Evolutionary conservation across 805 yeast genomes (phyloP), one percentile per base, ranked within the genome.

Genomic region (Candida berthetii): DNA sequence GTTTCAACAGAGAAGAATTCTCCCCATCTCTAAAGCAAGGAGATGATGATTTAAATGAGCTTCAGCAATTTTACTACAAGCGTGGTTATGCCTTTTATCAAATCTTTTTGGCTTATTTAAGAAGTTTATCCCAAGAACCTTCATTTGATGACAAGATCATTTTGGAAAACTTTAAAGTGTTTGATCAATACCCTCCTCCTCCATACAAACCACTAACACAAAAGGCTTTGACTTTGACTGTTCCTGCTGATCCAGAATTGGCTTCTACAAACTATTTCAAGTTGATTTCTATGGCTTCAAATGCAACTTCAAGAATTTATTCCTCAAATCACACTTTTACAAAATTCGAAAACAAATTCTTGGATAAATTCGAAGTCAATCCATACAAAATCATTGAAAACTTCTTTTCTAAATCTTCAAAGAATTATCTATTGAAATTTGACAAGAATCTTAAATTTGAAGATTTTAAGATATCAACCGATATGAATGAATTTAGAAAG

Each of bases 291-390:
- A 61, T 48, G 50, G 67, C 58, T 56, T 71, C 60, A 41, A 60
- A 55, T 43, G 60, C 66, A 42, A 61, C 54, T 44, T 58, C 58
- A 34, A 54, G 57, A 57, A 55, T 48, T 24, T 60, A 54, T 47
- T 58, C 59, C 13, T 58, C 58, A 18, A 55, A 53, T 48, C 62
- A 61, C 31, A 55, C 62, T 6, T 57, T 60, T 31, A 69, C 64
- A 4, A 71, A 58, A 47, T 62, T 64, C 36, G 67, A 57, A 41
- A 70, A 60, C 35, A 66, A 69, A 31, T 63, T 67, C 38, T 49
- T 66, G 20, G 71, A 65, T 31, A 70, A 60, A 34, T 69, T 68
- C 39, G 67, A 62, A 34, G 60, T 60, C 36, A 67, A 69, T 37
- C 73, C 64, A 36, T 59, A 56, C 43, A 55, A 56, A 47, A 57